phyloP scores from a whole-genome alignment of 2,329 filamentous ascomycete genomes.

The Aspergillus cejpii region DNA sequence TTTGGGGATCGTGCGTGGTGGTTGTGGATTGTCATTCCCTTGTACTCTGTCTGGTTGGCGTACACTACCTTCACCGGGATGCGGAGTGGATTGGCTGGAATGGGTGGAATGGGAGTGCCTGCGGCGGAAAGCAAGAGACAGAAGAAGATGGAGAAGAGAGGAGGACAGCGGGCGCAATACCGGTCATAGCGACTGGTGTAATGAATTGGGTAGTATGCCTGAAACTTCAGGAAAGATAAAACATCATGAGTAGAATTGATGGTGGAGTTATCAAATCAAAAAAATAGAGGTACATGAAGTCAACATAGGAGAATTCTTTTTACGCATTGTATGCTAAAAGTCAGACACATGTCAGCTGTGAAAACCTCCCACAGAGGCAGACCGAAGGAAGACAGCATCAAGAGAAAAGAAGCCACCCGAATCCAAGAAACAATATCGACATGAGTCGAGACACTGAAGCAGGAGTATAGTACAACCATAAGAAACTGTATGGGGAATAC shows the following conservation, averaged over 20 bases:
- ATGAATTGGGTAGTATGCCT: background rate
- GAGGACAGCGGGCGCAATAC: slow-evolving; percentile 41
- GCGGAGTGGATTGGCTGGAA: slow-evolving; percentile 40
- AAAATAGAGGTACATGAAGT: background rate
- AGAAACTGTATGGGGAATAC: slow-evolving; percentile 35
- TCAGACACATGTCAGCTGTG: background rate
- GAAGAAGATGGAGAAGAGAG: slow-evolving; percentile 49
- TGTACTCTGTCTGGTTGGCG: slow-evolving; percentile 44
- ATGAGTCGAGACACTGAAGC: slow-evolving; percentile 18
- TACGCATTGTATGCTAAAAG: background rate
- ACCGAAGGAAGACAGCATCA: too few species aligned
- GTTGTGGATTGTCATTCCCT: slow-evolving; percentile 49
- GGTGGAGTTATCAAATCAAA: background rate
- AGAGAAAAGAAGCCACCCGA: slow-evolving; percentile 2
- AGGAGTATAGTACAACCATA: slow-evolving; percentile 20
- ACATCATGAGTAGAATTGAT: background rate
- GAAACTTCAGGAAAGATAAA: background rate
- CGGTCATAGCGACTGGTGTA: slow-evolving; percentile 23
- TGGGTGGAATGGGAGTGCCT: slow-evolving; percentile 28
- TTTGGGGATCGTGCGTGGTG: slow-evolving; percentile 77
- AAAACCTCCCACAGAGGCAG: too few species aligned
- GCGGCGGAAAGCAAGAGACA: slow-evolving; percentile 45
- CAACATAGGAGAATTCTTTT: background rate
- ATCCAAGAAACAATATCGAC: slow-evolving; percentile 19
- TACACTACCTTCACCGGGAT: slow-evolving; percentile 45